Evolutionary conservation across 129 eudicot genomes (phyloP).

Genomic region (Helianthus tuberosus): DNA sequence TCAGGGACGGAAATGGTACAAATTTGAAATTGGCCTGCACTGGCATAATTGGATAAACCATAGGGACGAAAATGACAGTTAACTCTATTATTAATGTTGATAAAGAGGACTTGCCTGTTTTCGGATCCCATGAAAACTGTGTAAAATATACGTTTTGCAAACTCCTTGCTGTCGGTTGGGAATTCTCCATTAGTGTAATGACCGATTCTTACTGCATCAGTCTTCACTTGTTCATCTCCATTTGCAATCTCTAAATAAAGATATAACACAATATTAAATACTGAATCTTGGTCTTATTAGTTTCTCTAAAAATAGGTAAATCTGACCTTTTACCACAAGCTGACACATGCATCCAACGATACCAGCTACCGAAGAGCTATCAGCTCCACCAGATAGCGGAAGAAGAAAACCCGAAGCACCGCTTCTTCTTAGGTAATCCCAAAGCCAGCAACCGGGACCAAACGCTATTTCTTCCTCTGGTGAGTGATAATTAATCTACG

Average conservation of each 20-base stretch:
- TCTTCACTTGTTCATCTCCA: slow-evolving; percentile 88
- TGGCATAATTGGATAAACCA: too few relatives aligned
- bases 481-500: slow-evolving; percentile 73
- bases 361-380: slow-evolving; percentile 99
- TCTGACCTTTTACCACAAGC: slow-evolving; percentile 86
- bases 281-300: neutral
- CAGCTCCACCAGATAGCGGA: slow-evolving; percentile 99
- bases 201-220: slow-evolving; percentile 93
- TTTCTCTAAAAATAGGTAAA: neutral
- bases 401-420: slow-evolving; percentile 98
- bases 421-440: slow-evolving; percentile 98
- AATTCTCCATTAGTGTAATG: slow-evolving; percentile 71
- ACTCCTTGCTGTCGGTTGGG: slow-evolving; percentile 93
- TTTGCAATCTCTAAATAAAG: slow-evolving; percentile 60
- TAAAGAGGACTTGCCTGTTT: slow-evolving; percentile 22
- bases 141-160: slow-evolving; percentile 90
- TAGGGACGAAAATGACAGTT: too few relatives aligned
- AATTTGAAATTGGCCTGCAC: too few relatives aligned
- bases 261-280: neutral
- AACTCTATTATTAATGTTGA: too few relatives aligned
- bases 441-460: slow-evolving; percentile 98
- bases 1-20: too few relatives aligned
- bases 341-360: slow-evolving; percentile 99
- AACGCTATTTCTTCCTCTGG: slow-evolving; percentile 97
- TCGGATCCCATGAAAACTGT: slow-evolving; percentile 97